A percentile compares a stretch with the other conserved stretches of the same genome.
These are phyloP conservation scores for Talaromyces sp. DNA, from an alignment of 2,329 filamentous ascomycete species.

Conservation along the genomic window DNA sequence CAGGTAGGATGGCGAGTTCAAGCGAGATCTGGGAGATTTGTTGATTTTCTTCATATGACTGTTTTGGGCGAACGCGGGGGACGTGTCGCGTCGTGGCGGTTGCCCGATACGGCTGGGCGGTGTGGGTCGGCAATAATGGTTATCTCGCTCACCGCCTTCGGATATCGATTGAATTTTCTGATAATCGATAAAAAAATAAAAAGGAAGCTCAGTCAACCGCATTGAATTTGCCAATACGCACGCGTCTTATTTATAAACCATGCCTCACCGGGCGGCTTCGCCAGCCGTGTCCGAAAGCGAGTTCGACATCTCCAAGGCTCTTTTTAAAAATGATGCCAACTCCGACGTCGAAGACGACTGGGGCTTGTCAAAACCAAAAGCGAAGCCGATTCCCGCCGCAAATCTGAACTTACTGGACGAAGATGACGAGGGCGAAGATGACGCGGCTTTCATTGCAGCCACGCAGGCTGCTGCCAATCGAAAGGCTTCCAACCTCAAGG, in stretches of 20 bases:
- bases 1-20: background rate
- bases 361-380: conserved; percentile 48
- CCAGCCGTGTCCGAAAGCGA: conserved; percentile 84
- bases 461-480: conserved; percentile 83
- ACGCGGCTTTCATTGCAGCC: conserved; percentile 87
- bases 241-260: conserved; percentile 32
- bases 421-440: conserved; percentile 54
- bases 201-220: background rate
- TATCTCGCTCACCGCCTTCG: conserved; percentile 25
- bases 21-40: background rate
- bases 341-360: conserved; percentile 40
- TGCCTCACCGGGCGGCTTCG: conserved; percentile 70
- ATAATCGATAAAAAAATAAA: conserved; percentile 10
- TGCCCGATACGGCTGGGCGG: conserved; percentile 13
- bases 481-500: conserved; percentile 76
- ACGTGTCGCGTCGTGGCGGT: conserved; percentile 38
- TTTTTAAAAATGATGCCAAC: conserved; percentile 56
- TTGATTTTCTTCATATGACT: conserved; percentile 29
- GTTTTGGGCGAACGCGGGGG: conserved; percentile 23
- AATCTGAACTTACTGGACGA: conserved; percentile 54
- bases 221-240: conserved; percentile 8
- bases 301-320: conserved; percentile 77
- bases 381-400: conserved; percentile 25
- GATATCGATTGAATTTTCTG: conserved; percentile 18
- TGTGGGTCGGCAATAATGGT: conserved; percentile 6